phyloP scores from a whole-genome alignment of 441 rosid genomes.

The Raphanus hybrid region DNA sequence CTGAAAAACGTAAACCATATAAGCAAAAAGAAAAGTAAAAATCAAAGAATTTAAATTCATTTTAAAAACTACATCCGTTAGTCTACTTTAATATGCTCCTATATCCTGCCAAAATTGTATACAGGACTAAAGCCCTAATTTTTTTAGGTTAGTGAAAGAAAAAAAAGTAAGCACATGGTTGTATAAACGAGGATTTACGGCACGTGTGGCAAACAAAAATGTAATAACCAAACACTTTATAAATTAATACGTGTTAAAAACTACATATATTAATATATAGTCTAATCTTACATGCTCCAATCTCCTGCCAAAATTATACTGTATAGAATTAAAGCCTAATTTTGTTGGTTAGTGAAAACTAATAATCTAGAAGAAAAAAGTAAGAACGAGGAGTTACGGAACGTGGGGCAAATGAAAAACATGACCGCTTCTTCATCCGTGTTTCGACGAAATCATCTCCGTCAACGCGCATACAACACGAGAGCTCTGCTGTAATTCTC shows the following conservation, averaged over 20 bases:
- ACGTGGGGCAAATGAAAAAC: conserved; percentile 28
- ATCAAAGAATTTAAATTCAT: not conserved
- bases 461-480: conserved; percentile 36
- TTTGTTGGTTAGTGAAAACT: not conserved
- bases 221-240: too few species aligned
- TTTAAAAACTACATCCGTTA: not conserved
- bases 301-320: too few species aligned
- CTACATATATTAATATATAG: too few species aligned
- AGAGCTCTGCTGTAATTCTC: conserved; percentile 23
- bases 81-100: not conserved
- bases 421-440: conserved; percentile 18
- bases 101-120: not conserved
- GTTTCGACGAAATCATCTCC: conserved; percentile 31
- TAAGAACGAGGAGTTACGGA: conserved; percentile 12
- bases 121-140: too few species aligned
- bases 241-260: too few species aligned
- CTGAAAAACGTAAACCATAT: not conserved
- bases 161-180: too few species aligned
- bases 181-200: too few species aligned
- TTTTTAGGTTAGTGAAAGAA: too few species aligned
- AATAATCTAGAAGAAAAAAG: not conserved
- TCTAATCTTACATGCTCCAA: too few species aligned
- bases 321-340: not conserved
- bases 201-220: too few species aligned
- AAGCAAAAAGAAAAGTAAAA: not conserved